These are phyloP conservation scores for Pyrenochaeta sp. DNA, from an alignment of 2,329 filamentous ascomycete genomes.

Conservation along the genomic window DNA sequence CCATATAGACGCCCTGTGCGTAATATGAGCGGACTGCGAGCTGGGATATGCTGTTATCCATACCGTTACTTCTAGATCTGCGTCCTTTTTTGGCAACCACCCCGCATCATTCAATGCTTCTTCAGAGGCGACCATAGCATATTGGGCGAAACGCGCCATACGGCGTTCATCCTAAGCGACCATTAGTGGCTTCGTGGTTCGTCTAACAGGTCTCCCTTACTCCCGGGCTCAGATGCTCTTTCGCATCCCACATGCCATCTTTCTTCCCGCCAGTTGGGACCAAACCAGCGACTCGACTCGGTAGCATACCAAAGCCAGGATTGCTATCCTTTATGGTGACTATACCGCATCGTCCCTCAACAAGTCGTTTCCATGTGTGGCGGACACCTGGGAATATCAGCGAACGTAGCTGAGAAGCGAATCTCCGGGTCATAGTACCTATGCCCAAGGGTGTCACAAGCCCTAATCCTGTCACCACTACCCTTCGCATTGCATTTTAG, in stretches of 20 bases:
- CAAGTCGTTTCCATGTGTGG: constrained; percentile 80
- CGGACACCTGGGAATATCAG: constrained; percentile 63
- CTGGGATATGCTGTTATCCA: constrained; percentile 9
- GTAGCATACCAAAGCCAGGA: constrained; percentile 73
- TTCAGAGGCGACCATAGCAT: constrained; percentile 83
- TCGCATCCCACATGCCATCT: constrained; percentile 57
- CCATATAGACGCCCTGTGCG: constrained; percentile 80
- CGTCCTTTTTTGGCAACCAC: constrained; percentile 70
- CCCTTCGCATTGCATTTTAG: constrained; percentile 58
- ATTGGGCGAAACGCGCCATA: constrained; percentile 92
- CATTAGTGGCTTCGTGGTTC: constrained; percentile 46
- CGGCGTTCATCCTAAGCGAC: constrained; percentile 69
- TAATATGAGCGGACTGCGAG: constrained; percentile 10
- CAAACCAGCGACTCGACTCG: constrained; percentile 84
- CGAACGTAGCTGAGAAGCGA: background rate
- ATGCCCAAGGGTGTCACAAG: constrained; percentile 75
- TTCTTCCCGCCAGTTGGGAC: constrained; percentile 68
- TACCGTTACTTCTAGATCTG: constrained; percentile 76
- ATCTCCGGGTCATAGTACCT: constrained; percentile 53
- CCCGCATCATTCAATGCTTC: constrained; percentile 86
- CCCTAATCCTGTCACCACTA: constrained; percentile 60
- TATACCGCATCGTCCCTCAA: constrained; percentile 83
- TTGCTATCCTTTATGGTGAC: constrained; percentile 73
- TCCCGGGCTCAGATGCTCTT: constrained; percentile 54
- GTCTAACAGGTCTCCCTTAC: constrained; percentile 20